These are phyloP conservation scores for Excoecaria cochinchinensis DNA, from an alignment of 345 rosid genomes.

Conservation along the genomic window DNA sequence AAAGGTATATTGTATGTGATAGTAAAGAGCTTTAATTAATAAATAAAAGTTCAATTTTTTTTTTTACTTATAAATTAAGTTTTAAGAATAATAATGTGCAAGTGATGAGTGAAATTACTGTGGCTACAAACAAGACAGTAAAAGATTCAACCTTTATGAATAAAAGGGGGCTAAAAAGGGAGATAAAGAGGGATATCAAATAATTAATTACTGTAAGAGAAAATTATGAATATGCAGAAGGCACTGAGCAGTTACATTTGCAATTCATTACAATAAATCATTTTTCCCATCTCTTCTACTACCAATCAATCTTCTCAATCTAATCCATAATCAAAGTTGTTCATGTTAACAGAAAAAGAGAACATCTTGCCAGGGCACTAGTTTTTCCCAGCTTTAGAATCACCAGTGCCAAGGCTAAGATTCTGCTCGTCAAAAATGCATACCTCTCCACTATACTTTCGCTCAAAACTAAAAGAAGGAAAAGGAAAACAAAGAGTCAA, in stretches of 20 bases:
- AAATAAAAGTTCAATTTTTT: too few relatives aligned
- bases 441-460: not conserved
- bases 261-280: constrained; percentile 9
- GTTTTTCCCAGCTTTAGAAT: constrained; percentile 12
- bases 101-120: too few relatives aligned
- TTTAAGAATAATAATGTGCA: too few relatives aligned
- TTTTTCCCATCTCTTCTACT: not conserved
- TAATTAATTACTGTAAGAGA: not conserved
- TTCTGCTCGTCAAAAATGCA: constrained; percentile 16
- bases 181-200: too few relatives aligned
- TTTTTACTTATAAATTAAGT: too few relatives aligned
- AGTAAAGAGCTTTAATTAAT: too few relatives aligned
- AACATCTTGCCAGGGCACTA: constrained; percentile 4
- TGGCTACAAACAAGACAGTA: too few relatives aligned
- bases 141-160: not conserved
- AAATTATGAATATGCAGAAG: not conserved
- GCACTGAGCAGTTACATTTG: not conserved
- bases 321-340: not conserved
- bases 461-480: not conserved
- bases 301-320: constrained; percentile 11
- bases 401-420: constrained; percentile 4
- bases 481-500: not conserved
- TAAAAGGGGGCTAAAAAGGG: not conserved
- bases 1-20: too few relatives aligned
- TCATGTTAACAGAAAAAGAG: constrained; percentile 15